Conservation (phyloP, 805 yeast genomes). For the Metschnikowia proteae region DNA sequence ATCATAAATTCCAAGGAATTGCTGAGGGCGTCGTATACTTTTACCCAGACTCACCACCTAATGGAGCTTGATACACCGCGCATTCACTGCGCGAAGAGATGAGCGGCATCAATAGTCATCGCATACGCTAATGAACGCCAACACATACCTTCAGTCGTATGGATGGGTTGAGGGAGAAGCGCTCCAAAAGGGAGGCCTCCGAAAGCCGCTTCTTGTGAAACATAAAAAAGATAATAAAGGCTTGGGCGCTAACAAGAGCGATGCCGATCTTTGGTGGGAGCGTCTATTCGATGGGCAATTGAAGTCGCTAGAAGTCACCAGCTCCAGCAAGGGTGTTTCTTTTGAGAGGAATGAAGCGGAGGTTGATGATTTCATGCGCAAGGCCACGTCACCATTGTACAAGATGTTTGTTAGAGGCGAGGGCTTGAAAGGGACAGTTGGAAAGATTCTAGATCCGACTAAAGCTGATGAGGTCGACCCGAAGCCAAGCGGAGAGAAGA, state of each 20-base stretch:
- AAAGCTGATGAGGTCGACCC: slow-evolving; percentile 15
- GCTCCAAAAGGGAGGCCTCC: slow-evolving; percentile 70
- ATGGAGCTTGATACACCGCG: not conserved
- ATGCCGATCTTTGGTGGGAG: slow-evolving; percentile 96
- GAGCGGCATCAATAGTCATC: not conserved
- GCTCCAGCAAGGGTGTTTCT: slow-evolving; percentile 35
- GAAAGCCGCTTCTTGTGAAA: slow-evolving; percentile 80
- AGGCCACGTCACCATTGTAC: slow-evolving; percentile 68
- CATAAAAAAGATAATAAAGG: slow-evolving; percentile 92
- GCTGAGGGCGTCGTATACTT: too few relatives aligned
- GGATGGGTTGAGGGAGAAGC: slow-evolving; percentile 97
- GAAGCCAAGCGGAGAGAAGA: slow-evolving; percentile 29
- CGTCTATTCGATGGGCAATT: slow-evolving; percentile 89
- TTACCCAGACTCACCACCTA: too few relatives aligned
- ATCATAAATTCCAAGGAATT: not conserved
- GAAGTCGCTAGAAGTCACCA: slow-evolving; percentile 62
- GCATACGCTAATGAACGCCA: slow-evolving; percentile 61
- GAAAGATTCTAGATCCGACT: slow-evolving; percentile 21
- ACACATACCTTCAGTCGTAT: slow-evolving; percentile 63
- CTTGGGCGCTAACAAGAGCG: slow-evolving; percentile 73
- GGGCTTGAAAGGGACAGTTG: slow-evolving; percentile 74
- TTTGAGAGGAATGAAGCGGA: slow-evolving; percentile 52
- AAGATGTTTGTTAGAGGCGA: slow-evolving; percentile 86
- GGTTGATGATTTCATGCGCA: slow-evolving; percentile 45
- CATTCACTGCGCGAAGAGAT: slow-evolving; percentile 2